Percentiles rank a stretch among this genome's conserved stretches.
Evolutionary conservation across 768 basidiomycete species (phyloP).

Genomic region (Kwoniella sp.): DNA sequence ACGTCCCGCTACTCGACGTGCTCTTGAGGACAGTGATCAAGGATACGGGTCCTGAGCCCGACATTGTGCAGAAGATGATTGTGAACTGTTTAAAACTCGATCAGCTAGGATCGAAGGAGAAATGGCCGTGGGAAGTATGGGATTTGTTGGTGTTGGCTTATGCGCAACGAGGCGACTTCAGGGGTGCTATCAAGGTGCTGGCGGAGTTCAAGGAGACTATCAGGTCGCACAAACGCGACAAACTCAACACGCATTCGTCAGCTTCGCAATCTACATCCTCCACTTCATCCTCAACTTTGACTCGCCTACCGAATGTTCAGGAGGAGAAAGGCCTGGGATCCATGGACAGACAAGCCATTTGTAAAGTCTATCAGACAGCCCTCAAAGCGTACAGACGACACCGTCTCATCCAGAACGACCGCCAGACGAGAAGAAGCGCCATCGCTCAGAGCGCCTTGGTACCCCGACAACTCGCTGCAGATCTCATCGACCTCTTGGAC

Average conservation of each 20-base stretch:
- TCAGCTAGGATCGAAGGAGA: not conserved
- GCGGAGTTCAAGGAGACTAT: conserved; percentile 14
- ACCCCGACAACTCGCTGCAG: conserved; percentile 10
- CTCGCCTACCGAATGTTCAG: not conserved
- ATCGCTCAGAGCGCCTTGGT: not conserved
- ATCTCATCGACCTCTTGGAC: conserved; percentile 9
- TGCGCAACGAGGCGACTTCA: conserved; percentile 17
- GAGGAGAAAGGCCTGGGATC: too few species aligned
- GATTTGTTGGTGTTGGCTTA: conserved; percentile 28
- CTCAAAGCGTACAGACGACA: conserved; percentile 2
- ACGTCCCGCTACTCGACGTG: conserved; percentile 30
- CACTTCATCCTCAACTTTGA: not conserved
- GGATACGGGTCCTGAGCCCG: conserved; percentile 16
- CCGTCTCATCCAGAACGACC: not conserved
- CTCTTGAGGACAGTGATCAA: conserved; percentile 16
- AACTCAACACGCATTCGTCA: conserved; percentile 1
- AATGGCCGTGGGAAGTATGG: conserved; percentile 38
- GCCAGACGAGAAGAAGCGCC: conserved; percentile 1
- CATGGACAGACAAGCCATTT: conserved; percentile 8
- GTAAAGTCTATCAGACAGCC: conserved; percentile 15
- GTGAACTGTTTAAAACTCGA: conserved; percentile 20
- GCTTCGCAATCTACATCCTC: too few species aligned
- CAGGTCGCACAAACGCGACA: not conserved
- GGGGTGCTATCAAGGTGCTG: conserved; percentile 20
- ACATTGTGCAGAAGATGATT: conserved; percentile 33